Conservation (phyloP, 257 asterid genomes). For the Nicotiana noctiflora region DNA sequence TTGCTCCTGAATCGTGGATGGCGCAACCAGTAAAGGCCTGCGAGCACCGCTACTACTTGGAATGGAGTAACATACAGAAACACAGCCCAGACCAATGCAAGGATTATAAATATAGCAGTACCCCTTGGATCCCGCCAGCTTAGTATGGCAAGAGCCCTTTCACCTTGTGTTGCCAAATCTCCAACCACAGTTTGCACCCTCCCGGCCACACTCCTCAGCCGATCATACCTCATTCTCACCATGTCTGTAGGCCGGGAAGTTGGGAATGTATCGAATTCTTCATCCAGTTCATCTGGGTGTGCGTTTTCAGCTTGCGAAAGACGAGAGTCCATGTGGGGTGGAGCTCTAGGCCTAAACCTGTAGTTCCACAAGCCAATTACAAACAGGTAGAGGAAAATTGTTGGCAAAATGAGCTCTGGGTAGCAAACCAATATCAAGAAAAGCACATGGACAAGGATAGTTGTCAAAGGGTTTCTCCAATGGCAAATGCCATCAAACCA, state of each 20-base stretch:
- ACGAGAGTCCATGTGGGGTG: conserved; percentile 82
- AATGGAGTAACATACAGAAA: conserved; percentile 70
- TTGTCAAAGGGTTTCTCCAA: conserved; percentile 82
- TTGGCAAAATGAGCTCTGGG: conserved; percentile 75
- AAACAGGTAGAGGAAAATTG: conserved; percentile 83
- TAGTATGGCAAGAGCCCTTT: conserved; percentile 61
- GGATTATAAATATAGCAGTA: conserved; percentile 52
- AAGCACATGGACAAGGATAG: conserved; percentile 64
- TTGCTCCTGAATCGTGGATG: conserved; percentile 72
- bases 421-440: conserved; percentile 73
- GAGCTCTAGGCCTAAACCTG: conserved; percentile 59
- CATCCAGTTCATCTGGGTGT: conserved; percentile 66
- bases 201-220: conserved; percentile 65
- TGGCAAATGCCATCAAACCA: conserved; percentile 69
- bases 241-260: conserved; percentile 36
- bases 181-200: conserved; percentile 75
- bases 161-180: conserved; percentile 85
- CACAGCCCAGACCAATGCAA: conserved; percentile 63
- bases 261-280: conserved; percentile 81
- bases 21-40: conserved; percentile 64
- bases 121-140: conserved; percentile 99
- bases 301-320: conserved; percentile 73
- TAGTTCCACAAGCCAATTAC: conserved; percentile 84
- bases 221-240: conserved; percentile 61
- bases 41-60: conserved; percentile 57